A percentile compares a stretch with the other conserved stretches of the same genome.
Conservation (phyloP, 2,329 filamentous ascomycete genomes). For the Epichloe typhina region DNA sequence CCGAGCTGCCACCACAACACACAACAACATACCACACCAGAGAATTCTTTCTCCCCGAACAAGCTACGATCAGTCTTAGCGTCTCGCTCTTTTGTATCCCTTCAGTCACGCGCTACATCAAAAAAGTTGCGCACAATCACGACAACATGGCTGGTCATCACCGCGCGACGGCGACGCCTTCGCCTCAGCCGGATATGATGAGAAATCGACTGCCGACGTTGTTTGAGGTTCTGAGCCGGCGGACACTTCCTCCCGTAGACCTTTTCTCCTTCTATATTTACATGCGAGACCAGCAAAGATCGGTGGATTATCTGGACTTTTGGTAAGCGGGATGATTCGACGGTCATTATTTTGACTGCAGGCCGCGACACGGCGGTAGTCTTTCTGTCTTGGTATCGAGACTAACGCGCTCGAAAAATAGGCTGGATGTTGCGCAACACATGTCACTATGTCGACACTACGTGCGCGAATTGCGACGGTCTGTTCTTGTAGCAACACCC, state of each 20-base stretch:
- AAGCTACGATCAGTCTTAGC: neutral
- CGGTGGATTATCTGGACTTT: conserved; percentile 95
- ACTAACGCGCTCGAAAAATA: conserved; percentile 22
- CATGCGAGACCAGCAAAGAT: conserved; percentile 96
- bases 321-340: conserved; percentile 52
- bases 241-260: conserved; percentile 90
- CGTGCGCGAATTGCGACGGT: conserved; percentile 85
- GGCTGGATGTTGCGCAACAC: conserved; percentile 98
- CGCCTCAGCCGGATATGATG: conserved; percentile 43
- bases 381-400: no score
- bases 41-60: neutral
- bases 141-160: conserved; percentile 12
- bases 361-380: neutral
- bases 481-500: conserved; percentile 83
- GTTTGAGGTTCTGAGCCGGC: conserved; percentile 87
- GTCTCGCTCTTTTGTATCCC: neutral
- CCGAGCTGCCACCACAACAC: neutral
- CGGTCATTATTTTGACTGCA: neutral
- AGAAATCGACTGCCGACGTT: conserved; percentile 86
- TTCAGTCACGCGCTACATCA: neutral
- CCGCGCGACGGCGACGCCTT: conserved; percentile 27
- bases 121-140: neutral
- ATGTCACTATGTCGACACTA: conserved; percentile 97
- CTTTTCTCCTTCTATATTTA: conserved; percentile 99
- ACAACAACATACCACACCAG: neutral